Evolutionary conservation across 345 rosid genomes (phyloP).

Genomic region (Hypericum androsaemum): DNA sequence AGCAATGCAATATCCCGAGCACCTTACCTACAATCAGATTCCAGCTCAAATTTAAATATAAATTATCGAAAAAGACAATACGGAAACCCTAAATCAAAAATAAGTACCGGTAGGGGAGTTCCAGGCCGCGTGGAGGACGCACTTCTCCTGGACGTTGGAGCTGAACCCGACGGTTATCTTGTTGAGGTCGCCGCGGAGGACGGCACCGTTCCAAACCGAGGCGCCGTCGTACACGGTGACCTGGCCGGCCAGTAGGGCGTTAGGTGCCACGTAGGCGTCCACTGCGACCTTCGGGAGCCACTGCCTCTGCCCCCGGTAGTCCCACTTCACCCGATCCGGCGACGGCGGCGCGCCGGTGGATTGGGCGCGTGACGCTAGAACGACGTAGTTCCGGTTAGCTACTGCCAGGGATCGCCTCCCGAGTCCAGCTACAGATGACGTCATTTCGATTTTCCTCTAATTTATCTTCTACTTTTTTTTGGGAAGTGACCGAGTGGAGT

Average conservation of each 20-base stretch:
- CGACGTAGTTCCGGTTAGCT: constrained; percentile 7
- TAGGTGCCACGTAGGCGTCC: constrained; percentile 89
- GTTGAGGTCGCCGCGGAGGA: constrained; percentile 94
- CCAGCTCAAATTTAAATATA: constrained; percentile 4
- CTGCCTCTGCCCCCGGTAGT: constrained; percentile 94
- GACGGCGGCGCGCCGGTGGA: constrained; percentile 32
- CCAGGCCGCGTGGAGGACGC: constrained; percentile 96
- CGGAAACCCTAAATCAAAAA: background rate
- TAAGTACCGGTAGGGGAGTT: constrained; percentile 78
- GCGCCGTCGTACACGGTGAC: constrained; percentile 79
- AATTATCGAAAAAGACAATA: background rate
- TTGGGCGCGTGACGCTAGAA: constrained; percentile 6
- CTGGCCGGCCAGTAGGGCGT: constrained; percentile 87
- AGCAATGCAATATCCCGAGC: too few species aligned
- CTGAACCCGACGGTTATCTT: constrained; percentile 87
- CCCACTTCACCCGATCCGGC: constrained; percentile 87
- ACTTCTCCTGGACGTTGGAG: constrained; percentile 88
- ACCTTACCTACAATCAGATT: too few species aligned
- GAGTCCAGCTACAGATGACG: too few species aligned
- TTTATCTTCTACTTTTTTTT: too few species aligned
- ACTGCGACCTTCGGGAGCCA: constrained; percentile 96
- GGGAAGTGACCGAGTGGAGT: too few species aligned
- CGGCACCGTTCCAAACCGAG: constrained; percentile 85
- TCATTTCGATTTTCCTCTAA: too few species aligned
- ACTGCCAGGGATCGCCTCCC: too few species aligned